phyloP scores from a whole-genome alignment of 495 filamentous ascomycete genomes.

The Lentithecium fluviatile region DNA sequence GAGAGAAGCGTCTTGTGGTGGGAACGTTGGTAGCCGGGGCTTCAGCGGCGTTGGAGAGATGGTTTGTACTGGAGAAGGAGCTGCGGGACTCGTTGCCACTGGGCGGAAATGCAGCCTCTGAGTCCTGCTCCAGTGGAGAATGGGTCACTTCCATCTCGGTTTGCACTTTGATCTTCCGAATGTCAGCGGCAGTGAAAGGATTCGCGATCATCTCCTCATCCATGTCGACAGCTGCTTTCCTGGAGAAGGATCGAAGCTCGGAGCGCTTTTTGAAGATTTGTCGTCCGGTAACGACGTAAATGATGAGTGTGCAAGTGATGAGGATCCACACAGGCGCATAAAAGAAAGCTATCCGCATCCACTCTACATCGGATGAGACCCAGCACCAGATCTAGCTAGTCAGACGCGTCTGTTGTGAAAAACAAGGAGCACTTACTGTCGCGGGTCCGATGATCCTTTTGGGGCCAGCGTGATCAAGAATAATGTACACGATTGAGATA shows the following conservation, averaged over 20 bases:
- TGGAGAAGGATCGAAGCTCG: slow-evolving; percentile 50
- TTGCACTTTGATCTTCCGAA: slow-evolving; percentile 48
- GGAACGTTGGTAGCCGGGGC: neutral
- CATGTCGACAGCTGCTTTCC: slow-evolving; percentile 28
- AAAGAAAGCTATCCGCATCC: slow-evolving; percentile 72
- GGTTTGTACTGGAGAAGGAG: slow-evolving; percentile 27
- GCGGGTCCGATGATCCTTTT: slow-evolving; percentile 74
- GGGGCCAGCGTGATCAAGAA: slow-evolving; percentile 51
- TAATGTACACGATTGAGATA: slow-evolving; percentile 66
- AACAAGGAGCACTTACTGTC: slow-evolving; percentile 43
- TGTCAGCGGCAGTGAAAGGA: slow-evolving; percentile 46
- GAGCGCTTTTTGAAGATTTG: slow-evolving; percentile 62
- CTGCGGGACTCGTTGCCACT: slow-evolving; percentile 20
- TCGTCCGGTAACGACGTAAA: slow-evolving; percentile 70
- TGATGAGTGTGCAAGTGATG: slow-evolving; percentile 65
- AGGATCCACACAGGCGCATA: slow-evolving; percentile 76
- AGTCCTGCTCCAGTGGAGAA: slow-evolving; percentile 24
- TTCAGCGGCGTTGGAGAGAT: slow-evolving; percentile 1
- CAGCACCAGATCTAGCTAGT: slow-evolving; percentile 73
- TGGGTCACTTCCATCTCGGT: slow-evolving; percentile 57
- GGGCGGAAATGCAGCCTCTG: slow-evolving; percentile 1
- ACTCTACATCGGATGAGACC: slow-evolving; percentile 66
- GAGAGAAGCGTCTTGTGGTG: slow-evolving; percentile 8
- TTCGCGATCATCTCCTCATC: slow-evolving; percentile 45
- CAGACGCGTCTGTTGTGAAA: neutral